These are phyloP conservation scores for Sphagnum tenellum DNA, from an alignment of 225 moss, liverwort and hornwort genomes.

Conservation along the genomic window DNA sequence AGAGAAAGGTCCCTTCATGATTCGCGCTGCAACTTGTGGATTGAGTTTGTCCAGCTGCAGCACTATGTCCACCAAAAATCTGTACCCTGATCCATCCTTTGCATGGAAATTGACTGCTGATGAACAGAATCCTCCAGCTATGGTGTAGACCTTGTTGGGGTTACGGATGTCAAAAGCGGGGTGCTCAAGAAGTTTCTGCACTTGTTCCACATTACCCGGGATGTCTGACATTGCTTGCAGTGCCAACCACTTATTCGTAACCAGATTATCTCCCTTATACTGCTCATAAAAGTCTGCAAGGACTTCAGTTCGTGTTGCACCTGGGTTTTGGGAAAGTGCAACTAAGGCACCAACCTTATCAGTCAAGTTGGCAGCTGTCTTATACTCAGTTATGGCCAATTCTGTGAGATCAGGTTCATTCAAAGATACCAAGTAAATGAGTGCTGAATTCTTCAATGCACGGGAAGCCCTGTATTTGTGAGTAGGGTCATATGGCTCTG, in stretches of 20 bases:
- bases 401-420: slow-evolving; percentile 53
- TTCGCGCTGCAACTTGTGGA: slow-evolving; percentile 94
- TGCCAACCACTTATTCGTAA: slow-evolving; percentile 83
- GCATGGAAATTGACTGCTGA: slow-evolving; percentile 81
- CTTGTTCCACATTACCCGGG: slow-evolving; percentile 66
- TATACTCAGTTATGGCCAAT: slow-evolving; percentile 51
- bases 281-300: slow-evolving; percentile 75
- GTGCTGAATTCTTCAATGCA: slow-evolving; percentile 67
- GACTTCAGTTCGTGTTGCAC: slow-evolving; percentile 45
- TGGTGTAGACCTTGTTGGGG: slow-evolving; percentile 95
- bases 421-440: slow-evolving; percentile 62
- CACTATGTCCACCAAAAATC: slow-evolving; percentile 77
- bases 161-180: slow-evolving; percentile 92
- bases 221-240: slow-evolving; percentile 90
- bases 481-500: slow-evolving; percentile 65
- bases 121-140: slow-evolving; percentile 80
- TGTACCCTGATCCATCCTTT: slow-evolving; percentile 89
- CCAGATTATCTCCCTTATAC: slow-evolving; percentile 86
- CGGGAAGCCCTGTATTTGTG: slow-evolving; percentile 65
- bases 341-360: slow-evolving; percentile 82
- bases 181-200: slow-evolving; percentile 60
- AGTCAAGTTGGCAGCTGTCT: slow-evolving; percentile 70
- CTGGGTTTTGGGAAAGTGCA: slow-evolving; percentile 76
- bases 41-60: slow-evolving; percentile 87
- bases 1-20: slow-evolving; percentile 86